Conservation (phyloP, 352 stramenopile species). For the Phytophthora pinifolia region DNA sequence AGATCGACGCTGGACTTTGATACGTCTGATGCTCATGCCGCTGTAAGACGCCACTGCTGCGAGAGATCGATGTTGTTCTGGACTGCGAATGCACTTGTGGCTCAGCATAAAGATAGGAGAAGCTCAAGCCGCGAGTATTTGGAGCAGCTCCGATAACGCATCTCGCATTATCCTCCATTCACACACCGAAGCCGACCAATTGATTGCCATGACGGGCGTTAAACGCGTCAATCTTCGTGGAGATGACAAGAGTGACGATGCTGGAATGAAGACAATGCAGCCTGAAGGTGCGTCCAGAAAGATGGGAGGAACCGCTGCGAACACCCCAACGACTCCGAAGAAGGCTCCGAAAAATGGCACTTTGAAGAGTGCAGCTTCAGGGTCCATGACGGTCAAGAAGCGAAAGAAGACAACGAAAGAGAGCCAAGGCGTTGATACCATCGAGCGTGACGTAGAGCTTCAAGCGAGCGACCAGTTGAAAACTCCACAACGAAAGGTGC, state of each 20-base stretch:
- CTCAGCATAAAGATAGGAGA: too few species aligned
- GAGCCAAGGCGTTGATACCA: too few species aligned
- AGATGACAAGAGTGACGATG: slow-evolving; percentile 9
- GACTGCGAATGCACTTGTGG: neutral
- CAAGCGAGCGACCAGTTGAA: too few species aligned
- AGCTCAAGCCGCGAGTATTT: neutral
- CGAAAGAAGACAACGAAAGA: too few species aligned
- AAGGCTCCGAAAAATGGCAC: slow-evolving; percentile 23
- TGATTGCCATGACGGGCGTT: slow-evolving; percentile 6
- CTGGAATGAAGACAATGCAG: slow-evolving; percentile 6
- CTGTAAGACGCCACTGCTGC: neutral
- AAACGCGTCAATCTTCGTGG: slow-evolving; percentile 7
- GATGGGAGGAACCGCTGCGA: neutral
- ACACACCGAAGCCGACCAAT: neutral
- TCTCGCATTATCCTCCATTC: neutral
- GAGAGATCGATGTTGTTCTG: neutral
- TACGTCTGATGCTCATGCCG: slow-evolving; percentile 19
- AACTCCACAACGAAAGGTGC: too few species aligned
- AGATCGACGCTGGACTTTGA: slow-evolving; percentile 21
- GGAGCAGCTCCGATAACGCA: too few species aligned
- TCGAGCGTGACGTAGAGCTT: too few species aligned
- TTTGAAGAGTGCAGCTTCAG: slow-evolving; percentile 1
- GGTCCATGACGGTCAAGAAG: too few species aligned
- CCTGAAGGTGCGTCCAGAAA: too few species aligned
- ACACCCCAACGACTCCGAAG: slow-evolving; percentile 8